Conservation (phyloP, 2,329 filamentous ascomycete genomes). For the Fusarium pseudoanthophilum region DNA sequence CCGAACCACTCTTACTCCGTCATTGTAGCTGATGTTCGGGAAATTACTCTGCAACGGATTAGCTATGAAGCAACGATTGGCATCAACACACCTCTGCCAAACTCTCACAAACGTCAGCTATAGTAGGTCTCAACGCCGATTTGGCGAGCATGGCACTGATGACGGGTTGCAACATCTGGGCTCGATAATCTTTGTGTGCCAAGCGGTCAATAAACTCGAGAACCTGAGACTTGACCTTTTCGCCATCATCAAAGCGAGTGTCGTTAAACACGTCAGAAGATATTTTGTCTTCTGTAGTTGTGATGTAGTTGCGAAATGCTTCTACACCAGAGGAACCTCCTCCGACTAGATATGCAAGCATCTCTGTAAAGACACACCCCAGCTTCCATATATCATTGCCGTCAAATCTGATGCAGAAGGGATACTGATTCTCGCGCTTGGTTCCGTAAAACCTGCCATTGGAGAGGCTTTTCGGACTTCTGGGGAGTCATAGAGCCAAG, state of each 20-base stretch:
- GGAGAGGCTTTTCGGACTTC: background rate
- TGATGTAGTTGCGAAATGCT: rapidly evolving
- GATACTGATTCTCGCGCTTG: rapidly evolving
- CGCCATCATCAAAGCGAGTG: rapidly evolving
- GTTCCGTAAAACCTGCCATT: rapidly evolving
- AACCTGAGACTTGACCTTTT: background rate
- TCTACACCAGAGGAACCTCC: background rate
- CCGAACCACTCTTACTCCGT: background rate
- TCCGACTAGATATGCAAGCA: rapidly evolving
- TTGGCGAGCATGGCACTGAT: rapidly evolving
- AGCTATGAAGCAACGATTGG: rapidly evolving
- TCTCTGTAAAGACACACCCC: background rate
- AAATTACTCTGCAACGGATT: background rate
- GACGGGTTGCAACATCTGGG: rapidly evolving
- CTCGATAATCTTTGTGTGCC: rapidly evolving
- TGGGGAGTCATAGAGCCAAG: background rate
- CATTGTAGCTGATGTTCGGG: rapidly evolving
- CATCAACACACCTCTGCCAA: rapidly evolving
- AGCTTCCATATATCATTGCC: background rate
- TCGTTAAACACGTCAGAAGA: background rate
- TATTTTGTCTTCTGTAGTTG: background rate
- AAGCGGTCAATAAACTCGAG: background rate
- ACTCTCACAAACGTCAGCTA: rapidly evolving
- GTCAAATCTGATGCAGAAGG: background rate
- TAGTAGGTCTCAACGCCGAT: background rate